Conservation (phyloP, 2,329 filamentous ascomycete genomes). For the Lasiodiplodia sp. region DNA sequence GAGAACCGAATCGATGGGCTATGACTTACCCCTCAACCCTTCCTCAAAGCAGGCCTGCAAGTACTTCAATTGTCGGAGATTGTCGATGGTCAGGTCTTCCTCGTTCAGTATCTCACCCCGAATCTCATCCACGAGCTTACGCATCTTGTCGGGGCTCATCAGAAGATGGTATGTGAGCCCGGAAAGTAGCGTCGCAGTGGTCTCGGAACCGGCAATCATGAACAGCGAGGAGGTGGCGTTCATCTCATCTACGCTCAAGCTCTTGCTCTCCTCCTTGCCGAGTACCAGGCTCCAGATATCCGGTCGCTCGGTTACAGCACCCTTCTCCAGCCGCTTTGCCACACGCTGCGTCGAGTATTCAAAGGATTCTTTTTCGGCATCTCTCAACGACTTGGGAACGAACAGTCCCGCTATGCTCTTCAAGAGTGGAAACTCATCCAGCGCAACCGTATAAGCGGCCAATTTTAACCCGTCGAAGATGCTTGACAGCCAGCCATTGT, state of each 20-base stretch:
- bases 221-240: constrained; percentile 46
- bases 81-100: constrained; percentile 46
- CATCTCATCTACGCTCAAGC: constrained; percentile 36
- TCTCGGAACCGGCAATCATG: constrained; percentile 55
- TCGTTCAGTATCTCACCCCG: constrained; percentile 36
- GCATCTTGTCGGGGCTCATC: constrained; percentile 36
- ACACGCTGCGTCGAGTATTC: constrained; percentile 30
- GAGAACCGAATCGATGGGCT: neutral
- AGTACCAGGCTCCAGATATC: constrained; percentile 52
- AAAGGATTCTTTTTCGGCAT: neutral
- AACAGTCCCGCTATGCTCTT: neutral
- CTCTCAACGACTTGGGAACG: neutral
- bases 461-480: constrained; percentile 39
- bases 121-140: constrained; percentile 41
- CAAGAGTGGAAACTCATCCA: constrained; percentile 7
- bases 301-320: constrained; percentile 5
- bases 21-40: constrained; percentile 38
- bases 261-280: constrained; percentile 40
- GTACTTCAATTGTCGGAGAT: constrained; percentile 43
- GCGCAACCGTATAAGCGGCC: neutral
- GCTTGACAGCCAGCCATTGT: constrained; percentile 42
- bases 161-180: constrained; percentile 48
- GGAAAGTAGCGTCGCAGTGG: constrained; percentile 51
- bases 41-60: constrained; percentile 52
- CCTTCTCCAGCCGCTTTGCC: constrained; percentile 36